Conservation (phyloP, 73 alveolate species). For the Paraurostyla sp. region DNA sequence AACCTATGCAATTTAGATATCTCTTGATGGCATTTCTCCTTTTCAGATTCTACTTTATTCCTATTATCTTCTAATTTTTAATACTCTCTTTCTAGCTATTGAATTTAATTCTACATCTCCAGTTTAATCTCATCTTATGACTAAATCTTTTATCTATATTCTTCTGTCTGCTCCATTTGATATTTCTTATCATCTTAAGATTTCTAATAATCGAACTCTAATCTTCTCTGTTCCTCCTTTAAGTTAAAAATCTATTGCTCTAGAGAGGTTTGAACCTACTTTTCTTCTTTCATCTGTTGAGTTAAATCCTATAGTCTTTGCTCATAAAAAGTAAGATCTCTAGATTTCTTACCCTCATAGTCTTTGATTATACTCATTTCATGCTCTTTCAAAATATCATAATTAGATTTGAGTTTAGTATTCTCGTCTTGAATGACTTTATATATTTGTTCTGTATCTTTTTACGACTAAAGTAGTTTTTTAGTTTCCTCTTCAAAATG, state of each 20-base stretch:
- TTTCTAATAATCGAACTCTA: constrained; percentile 2
- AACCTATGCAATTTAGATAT: constrained; percentile 5
- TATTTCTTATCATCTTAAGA: background rate
- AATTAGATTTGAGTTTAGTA: constrained; percentile 7
- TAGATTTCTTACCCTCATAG: constrained; percentile 35
- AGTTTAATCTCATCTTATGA: background rate
- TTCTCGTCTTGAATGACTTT: constrained; percentile 12
- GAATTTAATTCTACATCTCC: background rate
- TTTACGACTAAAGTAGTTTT: background rate
- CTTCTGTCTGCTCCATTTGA: background rate
- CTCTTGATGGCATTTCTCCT: background rate
- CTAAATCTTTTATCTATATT: background rate
- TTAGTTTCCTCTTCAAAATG: background rate
- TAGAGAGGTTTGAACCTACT: background rate
- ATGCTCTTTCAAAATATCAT: constrained; percentile 59
- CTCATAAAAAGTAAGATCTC: constrained; percentile 21
- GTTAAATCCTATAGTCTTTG: background rate
- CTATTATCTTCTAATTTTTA: background rate
- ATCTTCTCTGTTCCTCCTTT: background rate
- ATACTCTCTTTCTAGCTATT: background rate
- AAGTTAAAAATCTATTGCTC: background rate
- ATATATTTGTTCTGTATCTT: background rate
- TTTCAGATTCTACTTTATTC: background rate
- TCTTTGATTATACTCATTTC: constrained; percentile 56
- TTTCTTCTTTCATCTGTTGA: background rate